These are phyloP conservation scores for Rugonectria rugulosa DNA, from an alignment of 2,329 filamentous ascomycete genomes.

Conservation along the genomic window DNA sequence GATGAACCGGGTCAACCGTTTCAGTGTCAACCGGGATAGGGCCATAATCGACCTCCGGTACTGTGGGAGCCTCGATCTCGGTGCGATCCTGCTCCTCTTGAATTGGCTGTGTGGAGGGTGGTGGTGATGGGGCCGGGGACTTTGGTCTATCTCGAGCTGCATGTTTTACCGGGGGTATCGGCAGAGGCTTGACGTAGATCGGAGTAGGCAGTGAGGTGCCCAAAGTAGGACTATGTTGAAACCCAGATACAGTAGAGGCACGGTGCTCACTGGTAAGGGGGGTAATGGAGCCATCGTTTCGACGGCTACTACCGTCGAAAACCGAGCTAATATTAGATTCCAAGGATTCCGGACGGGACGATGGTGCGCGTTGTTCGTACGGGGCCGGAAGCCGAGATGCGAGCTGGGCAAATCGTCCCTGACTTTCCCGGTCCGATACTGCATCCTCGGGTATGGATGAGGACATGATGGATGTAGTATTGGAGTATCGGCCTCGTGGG, in stretches of 20 bases:
- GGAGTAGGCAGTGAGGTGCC: slow-evolving; percentile 33
- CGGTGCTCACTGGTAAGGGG: slow-evolving; percentile 32
- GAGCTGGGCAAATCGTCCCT: slow-evolving; percentile 27
- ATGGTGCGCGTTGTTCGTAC: slow-evolving; percentile 3
- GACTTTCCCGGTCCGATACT: slow-evolving; percentile 30
- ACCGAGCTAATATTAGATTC: slow-evolving; percentile 37
- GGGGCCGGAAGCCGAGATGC: slow-evolving; percentile 23
- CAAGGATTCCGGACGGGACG: slow-evolving; percentile 36
- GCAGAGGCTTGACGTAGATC: slow-evolving; percentile 19
- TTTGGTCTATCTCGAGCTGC: not conserved
- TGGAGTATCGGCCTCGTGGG: slow-evolving; percentile 32
- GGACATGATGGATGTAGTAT: slow-evolving; percentile 33
- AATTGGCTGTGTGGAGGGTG: not conserved
- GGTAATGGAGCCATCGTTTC: slow-evolving; percentile 29
- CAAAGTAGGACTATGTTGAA: slow-evolving; percentile 36
- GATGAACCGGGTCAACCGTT: slow-evolving; percentile 14
- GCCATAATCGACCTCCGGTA: slow-evolving; percentile 33
- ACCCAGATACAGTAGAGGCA: slow-evolving; percentile 29
- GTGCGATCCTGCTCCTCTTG: slow-evolving; percentile 23
- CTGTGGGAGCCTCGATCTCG: slow-evolving; percentile 6
- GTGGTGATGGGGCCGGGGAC: slow-evolving; percentile 1
- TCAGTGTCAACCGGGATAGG: slow-evolving; percentile 38
- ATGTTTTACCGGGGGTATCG: slow-evolving; percentile 5
- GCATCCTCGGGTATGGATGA: slow-evolving; percentile 39
- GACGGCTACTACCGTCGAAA: slow-evolving; percentile 28